Evolutionary conservation across 2,329 filamentous ascomycete species (phyloP), one percentile per base, ranked within the genome.

Genomic region (Aspergillus neoniger): DNA sequence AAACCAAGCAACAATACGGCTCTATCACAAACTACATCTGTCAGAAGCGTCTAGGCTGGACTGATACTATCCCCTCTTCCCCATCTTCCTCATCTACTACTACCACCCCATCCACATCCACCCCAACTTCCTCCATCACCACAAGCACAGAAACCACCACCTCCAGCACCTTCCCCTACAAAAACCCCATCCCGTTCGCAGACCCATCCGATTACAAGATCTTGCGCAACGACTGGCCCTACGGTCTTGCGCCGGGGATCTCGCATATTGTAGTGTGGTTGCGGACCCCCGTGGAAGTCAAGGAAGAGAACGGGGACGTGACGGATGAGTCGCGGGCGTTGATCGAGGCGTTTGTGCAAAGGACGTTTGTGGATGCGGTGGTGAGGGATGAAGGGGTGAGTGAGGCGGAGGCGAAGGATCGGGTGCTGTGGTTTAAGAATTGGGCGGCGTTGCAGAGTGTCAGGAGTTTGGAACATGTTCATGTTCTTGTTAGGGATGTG

Each of bases 401-500:
- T 36, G 32, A 68, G 50, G 30, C 65, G 5, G 67, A 73, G 44
- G 77, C 74, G 49, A 63, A 68, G 21, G 79, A 80, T 19, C 80
- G 81, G 65, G 81, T 88, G 23, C 70, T 85, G 59, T 88, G 86
- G 86, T 88, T 88, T 69, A 88, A 87, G 79, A 88, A 88, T 66
- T 86, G 84, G 79, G 82, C 81, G 8, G 80, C 80, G 39, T 67
- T 88, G 72, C 86, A 88, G 73, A 87, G 84, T 66, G 85, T 88
- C 49, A 76, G 84, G 57, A 81, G 82, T 0, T 71, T 86, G 32
- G 84, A 86, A 66, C 84, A 86, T 76, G 76, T 86, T 6, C 84
- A 86, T 75, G 77, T 86, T 17, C 70, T 86, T 19, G 72, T 86
- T 1, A 76, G 74, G 55, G 79, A 81, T 73, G 81, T 81, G 48